These are phyloP conservation scores for Apiotrichum laibachii DNA, from an alignment of 1,284 basidiomycete genomes.

Conservation along the genomic window DNA sequence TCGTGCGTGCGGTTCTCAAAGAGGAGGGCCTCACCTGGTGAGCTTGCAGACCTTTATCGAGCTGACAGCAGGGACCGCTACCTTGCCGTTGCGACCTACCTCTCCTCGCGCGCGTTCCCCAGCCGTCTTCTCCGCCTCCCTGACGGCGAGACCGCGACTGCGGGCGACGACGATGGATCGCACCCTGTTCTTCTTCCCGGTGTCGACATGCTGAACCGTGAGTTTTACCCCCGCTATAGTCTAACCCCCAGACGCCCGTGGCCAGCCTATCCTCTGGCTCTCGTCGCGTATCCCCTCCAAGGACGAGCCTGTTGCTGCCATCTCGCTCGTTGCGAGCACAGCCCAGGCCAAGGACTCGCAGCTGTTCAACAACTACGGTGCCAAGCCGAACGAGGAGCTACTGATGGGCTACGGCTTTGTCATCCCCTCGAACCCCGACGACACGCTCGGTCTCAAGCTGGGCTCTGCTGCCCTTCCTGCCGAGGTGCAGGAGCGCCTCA, in stretches of 20 bases:
- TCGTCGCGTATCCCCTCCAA: conserved; percentile 53
- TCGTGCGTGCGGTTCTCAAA: conserved; percentile 53
- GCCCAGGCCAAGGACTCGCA: conserved; percentile 56
- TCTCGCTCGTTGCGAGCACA: conserved; percentile 38
- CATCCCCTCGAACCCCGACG: conserved; percentile 70
- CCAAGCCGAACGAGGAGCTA: conserved; percentile 72
- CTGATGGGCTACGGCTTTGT: conserved; percentile 86
- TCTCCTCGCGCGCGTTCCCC: conserved; percentile 84
- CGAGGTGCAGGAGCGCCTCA: conserved; percentile 19
- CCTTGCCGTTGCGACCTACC: conserved; percentile 66
- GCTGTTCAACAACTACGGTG: conserved; percentile 72
- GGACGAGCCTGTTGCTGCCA: conserved; percentile 19
- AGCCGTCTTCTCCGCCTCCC: conserved; percentile 66
- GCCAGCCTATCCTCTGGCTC: conserved; percentile 75
- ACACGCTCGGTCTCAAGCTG: conserved; percentile 74
- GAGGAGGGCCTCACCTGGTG: conserved; percentile 66
- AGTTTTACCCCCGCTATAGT: conserved; percentile 1
- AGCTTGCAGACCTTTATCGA: conserved; percentile 24
- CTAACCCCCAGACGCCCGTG: conserved; percentile 51
- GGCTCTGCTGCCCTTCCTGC: conserved; percentile 52
- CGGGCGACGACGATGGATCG: conserved; percentile 50
- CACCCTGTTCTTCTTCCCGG: conserved; percentile 80
- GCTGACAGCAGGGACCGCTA: conserved; percentile 64
- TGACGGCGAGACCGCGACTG: conserved; percentile 18
- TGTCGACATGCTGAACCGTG: conserved; percentile 77